phyloP scores from a whole-genome alignment of 2,329 filamentous ascomycete genomes.

The Diplodia seriata region DNA sequence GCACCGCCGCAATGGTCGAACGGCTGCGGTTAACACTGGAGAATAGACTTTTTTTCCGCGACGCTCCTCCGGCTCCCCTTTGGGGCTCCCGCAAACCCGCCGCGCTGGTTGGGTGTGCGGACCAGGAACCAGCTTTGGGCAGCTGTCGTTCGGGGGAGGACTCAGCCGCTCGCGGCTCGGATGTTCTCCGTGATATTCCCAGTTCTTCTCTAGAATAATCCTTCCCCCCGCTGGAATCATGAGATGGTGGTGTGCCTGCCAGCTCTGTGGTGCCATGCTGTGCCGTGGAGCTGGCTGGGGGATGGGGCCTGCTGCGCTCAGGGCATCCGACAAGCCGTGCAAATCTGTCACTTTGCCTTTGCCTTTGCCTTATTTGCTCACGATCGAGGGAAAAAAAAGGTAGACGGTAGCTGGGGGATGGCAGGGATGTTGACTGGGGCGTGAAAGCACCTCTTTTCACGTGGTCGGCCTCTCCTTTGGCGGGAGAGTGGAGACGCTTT shows the following conservation, averaged over 20 bases:
- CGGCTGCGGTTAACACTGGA: conserved; percentile 29
- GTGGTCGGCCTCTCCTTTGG: not conserved
- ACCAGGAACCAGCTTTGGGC: conserved; percentile 9
- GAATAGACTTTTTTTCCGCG: conserved; percentile 15
- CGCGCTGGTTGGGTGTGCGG: conserved; percentile 17
- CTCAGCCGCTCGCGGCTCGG: conserved; percentile 1
- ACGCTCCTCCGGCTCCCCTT: conserved; percentile 6
- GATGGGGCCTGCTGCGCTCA: not conserved
- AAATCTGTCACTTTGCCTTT: not conserved
- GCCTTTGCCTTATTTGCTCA: conserved; percentile 6
- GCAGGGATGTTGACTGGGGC: conserved; percentile 6
- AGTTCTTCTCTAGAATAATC: not conserved
- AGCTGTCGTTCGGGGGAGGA: not conserved
- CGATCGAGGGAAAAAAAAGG: not conserved
- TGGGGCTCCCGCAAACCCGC: conserved; percentile 15
- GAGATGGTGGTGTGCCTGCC: conserved; percentile 26
- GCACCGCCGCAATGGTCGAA: conserved; percentile 24
- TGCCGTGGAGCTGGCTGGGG: conserved; percentile 7
- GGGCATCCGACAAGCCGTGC: not conserved
- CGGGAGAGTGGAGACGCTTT: conserved; percentile 4
- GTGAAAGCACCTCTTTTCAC: conserved; percentile 17
- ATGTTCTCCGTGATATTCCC: not conserved
- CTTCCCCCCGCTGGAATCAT: conserved; percentile 12
- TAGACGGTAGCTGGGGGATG: not conserved
- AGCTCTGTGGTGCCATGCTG: conserved; percentile 16